Percentiles rank a stretch among this genome's conserved stretches.
Evolutionary conservation across 1,284 basidiomycete species (phyloP).

Genomic region (Moesziomyces sp.): DNA sequence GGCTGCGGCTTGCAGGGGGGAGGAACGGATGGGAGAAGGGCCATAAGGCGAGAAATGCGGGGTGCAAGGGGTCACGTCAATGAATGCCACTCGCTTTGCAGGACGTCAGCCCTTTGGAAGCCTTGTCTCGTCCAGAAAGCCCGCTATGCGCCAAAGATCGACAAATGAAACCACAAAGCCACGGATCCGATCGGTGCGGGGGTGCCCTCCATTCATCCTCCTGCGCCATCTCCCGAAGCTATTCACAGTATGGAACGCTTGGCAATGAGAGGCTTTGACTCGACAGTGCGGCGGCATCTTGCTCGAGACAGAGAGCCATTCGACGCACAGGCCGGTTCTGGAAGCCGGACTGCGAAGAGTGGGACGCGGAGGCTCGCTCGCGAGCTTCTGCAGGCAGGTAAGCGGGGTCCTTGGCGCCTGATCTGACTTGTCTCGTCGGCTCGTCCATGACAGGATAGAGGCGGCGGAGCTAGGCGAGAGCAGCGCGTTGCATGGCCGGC

Average conservation of each 20-base stretch:
- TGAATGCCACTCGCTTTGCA: slow-evolving; percentile 26
- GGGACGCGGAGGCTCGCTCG: background rate
- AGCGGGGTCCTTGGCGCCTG: no score
- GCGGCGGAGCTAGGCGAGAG: background rate
- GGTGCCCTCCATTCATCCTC: background rate
- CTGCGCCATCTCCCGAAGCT: background rate
- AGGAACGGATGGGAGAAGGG: slow-evolving; percentile 6
- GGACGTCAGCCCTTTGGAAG: slow-evolving; percentile 3
- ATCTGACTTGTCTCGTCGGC: background rate
- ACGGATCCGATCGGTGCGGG: background rate
- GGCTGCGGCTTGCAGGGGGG: slow-evolving; percentile 30
- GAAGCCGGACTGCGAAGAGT: no score
- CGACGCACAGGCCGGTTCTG: no score
- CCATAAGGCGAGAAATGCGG: slow-evolving; percentile 34
- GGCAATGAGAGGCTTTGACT: no score
- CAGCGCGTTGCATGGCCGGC: background rate
- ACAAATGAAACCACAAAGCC: slow-evolving; percentile 5
- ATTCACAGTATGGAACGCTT: no score
- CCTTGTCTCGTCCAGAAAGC: background rate
- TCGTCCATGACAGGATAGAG: background rate
- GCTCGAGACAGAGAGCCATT: background rate
- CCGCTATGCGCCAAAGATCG: background rate
- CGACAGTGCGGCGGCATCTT: background rate
- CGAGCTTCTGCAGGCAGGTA: background rate
- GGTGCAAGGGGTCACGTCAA: slow-evolving; percentile 50